Conservation (phyloP, 441 rosid species). For the Adansonia rubrostipa region DNA sequence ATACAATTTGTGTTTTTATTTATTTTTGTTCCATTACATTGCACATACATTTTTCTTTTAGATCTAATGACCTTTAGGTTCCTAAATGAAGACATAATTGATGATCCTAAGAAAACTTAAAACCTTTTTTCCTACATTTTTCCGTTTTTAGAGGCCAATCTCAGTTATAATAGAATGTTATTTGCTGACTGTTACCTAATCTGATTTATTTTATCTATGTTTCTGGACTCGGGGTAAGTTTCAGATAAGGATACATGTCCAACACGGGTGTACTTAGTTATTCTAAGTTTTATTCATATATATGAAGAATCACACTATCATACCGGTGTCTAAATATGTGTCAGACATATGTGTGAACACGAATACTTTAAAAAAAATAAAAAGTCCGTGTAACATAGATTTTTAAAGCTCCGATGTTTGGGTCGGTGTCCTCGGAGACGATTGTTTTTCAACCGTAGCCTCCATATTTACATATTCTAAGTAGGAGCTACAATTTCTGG, state of each 20-base stretch:
- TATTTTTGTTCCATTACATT: neutral
- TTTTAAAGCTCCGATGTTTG: neutral
- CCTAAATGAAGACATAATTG: neutral
- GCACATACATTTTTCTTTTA: no score
- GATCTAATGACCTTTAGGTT: neutral
- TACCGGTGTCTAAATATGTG: no score
- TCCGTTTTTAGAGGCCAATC: neutral
- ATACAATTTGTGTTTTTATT: neutral
- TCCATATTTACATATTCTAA: neutral
- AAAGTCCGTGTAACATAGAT: no score
- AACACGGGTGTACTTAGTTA: no score
- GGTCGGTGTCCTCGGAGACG: neutral
- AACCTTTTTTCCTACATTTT: neutral
- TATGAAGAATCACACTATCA: no score
- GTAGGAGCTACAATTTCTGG: neutral
- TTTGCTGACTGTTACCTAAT: neutral
- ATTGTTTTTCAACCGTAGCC: neutral
- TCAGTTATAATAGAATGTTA: neutral
- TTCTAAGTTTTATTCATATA: no score
- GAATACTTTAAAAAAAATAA: no score
- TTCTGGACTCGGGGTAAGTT: no score
- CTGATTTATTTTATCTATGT: neutral
- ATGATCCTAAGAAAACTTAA: neutral
- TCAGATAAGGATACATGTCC: no score
- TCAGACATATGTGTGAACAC: no score